Conservation (phyloP, 2,329 filamentous ascomycete species). For the Fusarium austroafricanum region DNA sequence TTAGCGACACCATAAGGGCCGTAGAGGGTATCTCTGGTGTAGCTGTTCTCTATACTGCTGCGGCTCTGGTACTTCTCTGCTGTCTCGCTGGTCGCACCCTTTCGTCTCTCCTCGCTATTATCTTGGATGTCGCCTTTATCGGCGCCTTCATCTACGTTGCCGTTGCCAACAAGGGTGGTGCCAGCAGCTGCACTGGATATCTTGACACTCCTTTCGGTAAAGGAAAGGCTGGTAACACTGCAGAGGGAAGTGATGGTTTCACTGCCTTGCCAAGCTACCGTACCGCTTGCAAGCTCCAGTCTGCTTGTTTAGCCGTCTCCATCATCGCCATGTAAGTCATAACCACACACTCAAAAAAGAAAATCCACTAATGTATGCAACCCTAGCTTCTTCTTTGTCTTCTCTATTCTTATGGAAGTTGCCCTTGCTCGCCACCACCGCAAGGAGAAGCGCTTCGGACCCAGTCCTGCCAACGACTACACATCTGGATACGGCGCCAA, state of each 20-base stretch:
- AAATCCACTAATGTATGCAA: background rate
- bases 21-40: slow-evolving; percentile 83
- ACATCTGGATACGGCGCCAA: slow-evolving; percentile 62
- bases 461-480: slow-evolving; percentile 63
- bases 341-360: background rate
- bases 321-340: slow-evolving; percentile 77
- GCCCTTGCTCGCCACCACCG: slow-evolving; percentile 76
- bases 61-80: slow-evolving; percentile 80
- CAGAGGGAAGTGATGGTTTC: slow-evolving; percentile 61
- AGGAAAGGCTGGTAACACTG: slow-evolving; percentile 65
- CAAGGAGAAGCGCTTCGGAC: slow-evolving; percentile 79
- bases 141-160: slow-evolving; percentile 86
- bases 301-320: slow-evolving; percentile 79
- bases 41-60: slow-evolving; percentile 78
- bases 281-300: slow-evolving; percentile 78
- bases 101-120: slow-evolving; percentile 77
- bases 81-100: slow-evolving; percentile 80
- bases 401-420: slow-evolving; percentile 77
- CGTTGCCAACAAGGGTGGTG: slow-evolving; percentile 76
- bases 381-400: slow-evolving; percentile 77
- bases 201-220: slow-evolving; percentile 77
- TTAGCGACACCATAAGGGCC: slow-evolving; percentile 74
- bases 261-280: slow-evolving; percentile 59
- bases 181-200: slow-evolving; percentile 68
- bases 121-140: slow-evolving; percentile 81